A percentile compares a stretch with the other conserved stretches of the same genome.
Evolutionary conservation across 164 flowering plant genomes (phyloP).

Genomic region (Amborella trichopoda): DNA sequence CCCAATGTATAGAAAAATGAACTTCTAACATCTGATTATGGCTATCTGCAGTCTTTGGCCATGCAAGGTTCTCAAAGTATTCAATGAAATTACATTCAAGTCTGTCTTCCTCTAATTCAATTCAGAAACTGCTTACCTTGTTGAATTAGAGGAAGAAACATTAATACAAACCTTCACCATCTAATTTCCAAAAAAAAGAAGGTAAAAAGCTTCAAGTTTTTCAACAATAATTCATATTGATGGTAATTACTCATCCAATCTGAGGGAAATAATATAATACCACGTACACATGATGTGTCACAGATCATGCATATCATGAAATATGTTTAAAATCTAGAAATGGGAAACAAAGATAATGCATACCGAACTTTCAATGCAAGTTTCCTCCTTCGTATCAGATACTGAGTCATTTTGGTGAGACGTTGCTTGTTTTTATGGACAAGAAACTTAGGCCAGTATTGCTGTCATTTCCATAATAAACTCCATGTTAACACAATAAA

Average conservation of each 20-base stretch:
- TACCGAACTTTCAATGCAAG: constrained; percentile 92
- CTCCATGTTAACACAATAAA: neutral
- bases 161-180: too few relatives aligned
- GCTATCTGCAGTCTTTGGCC: too few relatives aligned
- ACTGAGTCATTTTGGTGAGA: constrained; percentile 89
- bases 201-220: neutral
- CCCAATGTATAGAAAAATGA: neutral
- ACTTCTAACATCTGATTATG: neutral
- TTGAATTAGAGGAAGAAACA: too few relatives aligned
- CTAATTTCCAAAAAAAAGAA: neutral
- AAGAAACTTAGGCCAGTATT: constrained; percentile 85
- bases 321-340: neutral
- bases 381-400: constrained; percentile 91
- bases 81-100: too few relatives aligned
- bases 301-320: neutral
- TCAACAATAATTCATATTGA: neutral
- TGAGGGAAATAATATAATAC: neutral
- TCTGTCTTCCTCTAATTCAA: too few relatives aligned
- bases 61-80: too few relatives aligned
- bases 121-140: too few relatives aligned
- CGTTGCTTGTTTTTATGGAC: constrained; percentile 81
- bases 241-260: neutral
- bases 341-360: neutral
- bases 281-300: neutral
- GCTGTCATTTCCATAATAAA: constrained; percentile 24